Evolutionary conservation across 768 basidiomycete genomes (phyloP).

Genomic region (Rhodotorula diobovata): DNA sequence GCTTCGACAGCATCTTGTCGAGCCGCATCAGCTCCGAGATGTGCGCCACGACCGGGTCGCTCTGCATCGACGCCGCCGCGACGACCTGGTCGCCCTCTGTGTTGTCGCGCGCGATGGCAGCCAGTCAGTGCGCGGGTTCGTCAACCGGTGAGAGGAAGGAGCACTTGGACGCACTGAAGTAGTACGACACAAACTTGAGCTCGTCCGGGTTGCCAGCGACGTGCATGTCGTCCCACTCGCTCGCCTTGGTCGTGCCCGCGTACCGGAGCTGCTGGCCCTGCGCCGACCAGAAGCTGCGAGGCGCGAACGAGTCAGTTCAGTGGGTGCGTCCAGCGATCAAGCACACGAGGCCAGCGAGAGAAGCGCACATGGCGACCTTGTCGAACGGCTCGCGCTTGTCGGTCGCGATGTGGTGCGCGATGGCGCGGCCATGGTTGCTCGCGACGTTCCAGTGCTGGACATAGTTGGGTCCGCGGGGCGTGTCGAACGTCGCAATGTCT

Average conservation of each 20-base stretch:
- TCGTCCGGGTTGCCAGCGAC: constrained; percentile 70
- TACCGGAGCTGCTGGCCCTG: constrained; percentile 78
- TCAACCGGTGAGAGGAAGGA: background rate
- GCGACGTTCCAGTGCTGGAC: constrained; percentile 78
- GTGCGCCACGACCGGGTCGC: constrained; percentile 55
- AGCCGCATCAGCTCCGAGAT: constrained; percentile 72
- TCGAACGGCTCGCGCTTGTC: constrained; percentile 58
- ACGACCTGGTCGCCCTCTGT: constrained; percentile 37
- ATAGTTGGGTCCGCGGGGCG: constrained; percentile 53
- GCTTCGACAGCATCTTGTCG: constrained; percentile 70
- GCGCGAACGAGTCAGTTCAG: no score
- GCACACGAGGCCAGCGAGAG: no score
- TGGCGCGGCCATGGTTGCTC: constrained; percentile 70
- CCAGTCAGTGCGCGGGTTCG: background rate
- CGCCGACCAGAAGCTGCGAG: constrained; percentile 85
- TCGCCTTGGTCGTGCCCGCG: constrained; percentile 61
- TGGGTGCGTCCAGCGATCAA: no score
- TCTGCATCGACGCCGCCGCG: constrained; percentile 39
- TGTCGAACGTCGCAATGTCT: constrained; percentile 77
- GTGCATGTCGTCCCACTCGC: constrained; percentile 67
- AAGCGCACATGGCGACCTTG: constrained; percentile 50
- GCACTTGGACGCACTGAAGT: constrained; percentile 46
- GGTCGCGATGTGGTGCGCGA: constrained; percentile 71
- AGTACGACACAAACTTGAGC: constrained; percentile 82
- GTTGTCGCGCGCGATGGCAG: background rate